phyloP scores from a whole-genome alignment of 441 rosid species.

The Populus hybrid region DNA sequence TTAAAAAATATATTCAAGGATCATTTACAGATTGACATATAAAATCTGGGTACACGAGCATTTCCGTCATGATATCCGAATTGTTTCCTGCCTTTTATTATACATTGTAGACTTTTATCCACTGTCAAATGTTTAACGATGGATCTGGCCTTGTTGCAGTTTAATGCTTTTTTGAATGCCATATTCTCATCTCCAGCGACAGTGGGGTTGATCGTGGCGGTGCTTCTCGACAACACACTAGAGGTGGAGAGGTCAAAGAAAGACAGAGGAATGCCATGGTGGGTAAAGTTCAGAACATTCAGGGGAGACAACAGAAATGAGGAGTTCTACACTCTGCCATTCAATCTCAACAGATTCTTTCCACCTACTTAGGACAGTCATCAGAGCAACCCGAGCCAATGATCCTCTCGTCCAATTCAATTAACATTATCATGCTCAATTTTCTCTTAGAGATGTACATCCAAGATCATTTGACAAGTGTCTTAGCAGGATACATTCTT shows the following conservation, averaged over 20 bases:
- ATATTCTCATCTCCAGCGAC: constrained; percentile 87
- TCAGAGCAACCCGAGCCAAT: neutral
- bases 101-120: neutral
- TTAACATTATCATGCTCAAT: neutral
- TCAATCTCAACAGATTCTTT: constrained; percentile 94
- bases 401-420: constrained; percentile 10
- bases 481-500: constrained; percentile 15
- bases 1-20: too few relatives aligned
- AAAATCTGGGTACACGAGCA: too few relatives aligned
- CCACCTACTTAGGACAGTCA: constrained; percentile 58
- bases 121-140: neutral
- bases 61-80: neutral
- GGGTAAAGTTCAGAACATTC: constrained; percentile 94
- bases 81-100: neutral
- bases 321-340: constrained; percentile 93
- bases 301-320: constrained; percentile 90
- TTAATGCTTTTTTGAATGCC: constrained; percentile 89
- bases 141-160: constrained; percentile 35
- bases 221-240: constrained; percentile 84
- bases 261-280: constrained; percentile 98
- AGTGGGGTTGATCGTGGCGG: constrained; percentile 69
- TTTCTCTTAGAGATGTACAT: neutral
- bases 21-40: too few relatives aligned
- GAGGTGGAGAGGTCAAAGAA: constrained; percentile 78
- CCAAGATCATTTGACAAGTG: constrained; percentile 9